These are phyloP conservation scores for Glaciozyma antarctica DNA, from an alignment of 768 basidiomycete species.

Conservation along the genomic window DNA sequence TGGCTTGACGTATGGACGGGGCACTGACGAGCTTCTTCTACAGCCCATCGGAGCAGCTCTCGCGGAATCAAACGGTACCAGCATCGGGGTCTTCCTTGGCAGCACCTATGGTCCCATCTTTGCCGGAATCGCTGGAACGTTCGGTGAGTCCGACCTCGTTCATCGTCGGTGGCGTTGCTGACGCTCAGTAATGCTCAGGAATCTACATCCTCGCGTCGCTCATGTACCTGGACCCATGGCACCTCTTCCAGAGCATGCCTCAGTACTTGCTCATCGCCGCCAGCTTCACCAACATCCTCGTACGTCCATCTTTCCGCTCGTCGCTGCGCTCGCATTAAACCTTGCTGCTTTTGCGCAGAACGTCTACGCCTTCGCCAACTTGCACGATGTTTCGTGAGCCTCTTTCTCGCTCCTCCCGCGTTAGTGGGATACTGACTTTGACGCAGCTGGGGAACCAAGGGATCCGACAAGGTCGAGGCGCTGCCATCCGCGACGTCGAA, in stretches of 20 bases:
- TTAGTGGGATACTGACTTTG: slow-evolving; percentile 48
- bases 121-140: slow-evolving; percentile 34
- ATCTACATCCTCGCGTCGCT: slow-evolving; percentile 35
- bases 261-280: slow-evolving; percentile 85
- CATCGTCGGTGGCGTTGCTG: slow-evolving; percentile 66
- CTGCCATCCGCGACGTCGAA: slow-evolving; percentile 78
- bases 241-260: slow-evolving; percentile 87
- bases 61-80: neutral
- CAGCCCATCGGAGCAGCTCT: slow-evolving; percentile 30
- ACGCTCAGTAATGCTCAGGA: slow-evolving; percentile 83
- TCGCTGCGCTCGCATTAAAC: neutral
- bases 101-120: slow-evolving; percentile 32
- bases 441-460: slow-evolving; percentile 75
- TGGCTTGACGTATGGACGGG: neutral
- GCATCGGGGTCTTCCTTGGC: slow-evolving; percentile 26
- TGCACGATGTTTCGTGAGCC: slow-evolving; percentile 56
- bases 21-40: neutral
- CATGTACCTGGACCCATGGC: slow-evolving; percentile 72
- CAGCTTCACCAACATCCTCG: slow-evolving; percentile 76
- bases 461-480: slow-evolving; percentile 85
- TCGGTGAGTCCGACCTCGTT: slow-evolving; percentile 36
- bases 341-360: slow-evolving; percentile 42
- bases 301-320: neutral
- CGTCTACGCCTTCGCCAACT: slow-evolving; percentile 93
- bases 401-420: slow-evolving; percentile 13